Evolutionary conservation across 805 yeast genomes (phyloP).

Genomic region (Blastobotrys muscicola): DNA sequence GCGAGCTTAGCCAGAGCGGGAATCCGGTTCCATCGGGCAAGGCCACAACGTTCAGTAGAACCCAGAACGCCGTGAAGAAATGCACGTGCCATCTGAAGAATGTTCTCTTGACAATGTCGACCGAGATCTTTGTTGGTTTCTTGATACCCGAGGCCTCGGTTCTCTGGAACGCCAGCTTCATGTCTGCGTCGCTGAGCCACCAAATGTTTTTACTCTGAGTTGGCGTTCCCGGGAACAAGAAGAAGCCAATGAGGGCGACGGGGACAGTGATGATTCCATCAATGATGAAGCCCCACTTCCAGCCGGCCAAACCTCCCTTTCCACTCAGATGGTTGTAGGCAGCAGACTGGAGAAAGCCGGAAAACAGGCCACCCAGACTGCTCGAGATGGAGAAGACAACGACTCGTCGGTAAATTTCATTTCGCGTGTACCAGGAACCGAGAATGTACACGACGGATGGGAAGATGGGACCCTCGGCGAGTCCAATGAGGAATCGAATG

Average conservation of each 20-base stretch:
- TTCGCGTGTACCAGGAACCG: conserved; percentile 39
- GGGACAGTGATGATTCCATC: conserved; percentile 44
- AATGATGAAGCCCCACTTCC: conserved; percentile 45
- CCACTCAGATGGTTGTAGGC: conserved; percentile 28
- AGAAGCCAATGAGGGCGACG: conserved; percentile 31
- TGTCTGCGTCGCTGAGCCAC: background rate
- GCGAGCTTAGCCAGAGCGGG: conserved; percentile 32
- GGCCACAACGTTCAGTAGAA: conserved; percentile 32
- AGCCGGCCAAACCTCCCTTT: conserved; percentile 32
- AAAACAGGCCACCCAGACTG: conserved; percentile 34
- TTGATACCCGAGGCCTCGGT: conserved; percentile 22
- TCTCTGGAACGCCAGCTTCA: conserved; percentile 25
- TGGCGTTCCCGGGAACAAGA: conserved; percentile 44
- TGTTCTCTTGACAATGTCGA: conserved; percentile 18
- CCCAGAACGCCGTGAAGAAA: conserved; percentile 28
- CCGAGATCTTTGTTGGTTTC: conserved; percentile 16
- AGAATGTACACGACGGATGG: conserved; percentile 34
- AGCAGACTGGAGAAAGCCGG: conserved; percentile 38
- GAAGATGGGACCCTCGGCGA: conserved; percentile 36
- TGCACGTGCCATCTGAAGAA: conserved; percentile 28
- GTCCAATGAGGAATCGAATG: conserved; percentile 35
- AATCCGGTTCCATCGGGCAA: conserved; percentile 34
- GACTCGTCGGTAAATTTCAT: conserved; percentile 35
- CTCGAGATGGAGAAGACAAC: conserved; percentile 34
- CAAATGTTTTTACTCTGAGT: background rate